Evolutionary conservation across 208 protist genomes (phyloP), one percentile per base, ranked within the genome.

Genomic region (Leishmania martiniquensis): DNA sequence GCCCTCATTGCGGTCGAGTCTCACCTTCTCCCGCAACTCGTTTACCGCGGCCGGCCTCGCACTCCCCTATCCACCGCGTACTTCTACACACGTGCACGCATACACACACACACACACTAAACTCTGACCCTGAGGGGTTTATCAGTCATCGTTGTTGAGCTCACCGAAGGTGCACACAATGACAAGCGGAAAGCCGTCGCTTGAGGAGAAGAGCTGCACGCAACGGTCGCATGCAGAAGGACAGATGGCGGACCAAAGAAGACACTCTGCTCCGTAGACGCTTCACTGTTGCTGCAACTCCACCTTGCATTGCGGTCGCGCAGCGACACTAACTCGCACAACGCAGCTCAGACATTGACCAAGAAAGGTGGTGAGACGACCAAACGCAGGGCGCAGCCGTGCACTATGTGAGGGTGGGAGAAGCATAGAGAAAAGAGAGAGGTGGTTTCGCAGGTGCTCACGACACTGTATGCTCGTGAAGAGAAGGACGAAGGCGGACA

Each of bases 1-100:
- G 2, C 65, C 22, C n/a, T 55, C 54, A 0, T 49, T 42, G 3
- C 82, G 47, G 17, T 78, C 54, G 0, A 91, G 55, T 4, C 87
- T 82, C 29, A 91, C 81, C 57, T 91, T 85, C 76, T 91, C 87
- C 72, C 81, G 77, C 22, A 84, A 32, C 65, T 91, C 87, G 7
- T 83, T 81, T 9, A 69, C 55, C 9, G 85, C 84, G 0, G 87
- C 87, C 49, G 81, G 78, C n/a, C 72, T 25, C 17, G 72, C n/a
- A 67, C 63, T 62, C 89, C 87, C 1, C 77, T 74, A 6, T 25
- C n/a, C 45, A 70, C 59, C n/a, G n/a, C n/a, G n/a, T n/a, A n/a
- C n/a, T n/a, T n/a, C n/a, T n/a, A n/a, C n/a, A n/a, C n/a, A n/a
- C n/a, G n/a, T n/a, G n/a, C n/a, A n/a, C n/a, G n/a, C n/a, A n/a